Evolutionary conservation across 148 eudicot species (phyloP).

Genomic region (Silene latifolia): DNA sequence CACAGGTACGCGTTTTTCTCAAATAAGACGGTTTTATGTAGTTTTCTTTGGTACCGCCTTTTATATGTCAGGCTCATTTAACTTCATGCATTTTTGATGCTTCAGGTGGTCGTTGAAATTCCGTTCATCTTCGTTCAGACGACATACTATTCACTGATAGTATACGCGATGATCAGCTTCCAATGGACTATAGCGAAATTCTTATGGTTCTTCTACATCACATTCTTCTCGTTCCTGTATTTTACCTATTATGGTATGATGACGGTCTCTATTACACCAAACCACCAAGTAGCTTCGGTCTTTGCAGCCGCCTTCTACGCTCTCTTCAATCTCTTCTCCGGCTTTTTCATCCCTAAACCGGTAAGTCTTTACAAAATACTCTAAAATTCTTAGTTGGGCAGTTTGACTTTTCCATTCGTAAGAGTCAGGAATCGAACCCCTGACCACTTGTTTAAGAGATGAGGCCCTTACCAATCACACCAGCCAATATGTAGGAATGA

Average conservation of each 20-base stretch:
- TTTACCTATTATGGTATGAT: conserved; percentile 98
- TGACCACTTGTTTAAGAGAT: no score
- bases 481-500: no score
- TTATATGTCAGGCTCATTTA: no score
- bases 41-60: no score
- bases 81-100: not conserved
- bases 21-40: not conserved
- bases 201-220: conserved; percentile 87
- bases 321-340: conserved; percentile 91
- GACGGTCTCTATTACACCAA: conserved; percentile 95
- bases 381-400: no score
- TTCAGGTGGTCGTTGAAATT: conserved; percentile 76
- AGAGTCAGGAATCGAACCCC: no score
- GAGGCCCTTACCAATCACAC: no score
- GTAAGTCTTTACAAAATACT: conserved; percentile 41
- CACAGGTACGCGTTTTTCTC: conserved; percentile 45
- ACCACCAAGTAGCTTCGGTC: conserved; percentile 89
- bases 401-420: no score
- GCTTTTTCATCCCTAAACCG: conserved; percentile 93
- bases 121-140: conserved; percentile 75
- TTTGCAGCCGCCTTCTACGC: conserved; percentile 90
- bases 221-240: conserved; percentile 76
- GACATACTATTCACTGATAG: conserved; percentile 56
- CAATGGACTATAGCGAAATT: conserved; percentile 80
- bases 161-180: conserved; percentile 87